These are phyloP conservation scores for Rhizopogon vesiculosus DNA, from an alignment of 768 basidiomycete genomes.

Conservation along the genomic window DNA sequence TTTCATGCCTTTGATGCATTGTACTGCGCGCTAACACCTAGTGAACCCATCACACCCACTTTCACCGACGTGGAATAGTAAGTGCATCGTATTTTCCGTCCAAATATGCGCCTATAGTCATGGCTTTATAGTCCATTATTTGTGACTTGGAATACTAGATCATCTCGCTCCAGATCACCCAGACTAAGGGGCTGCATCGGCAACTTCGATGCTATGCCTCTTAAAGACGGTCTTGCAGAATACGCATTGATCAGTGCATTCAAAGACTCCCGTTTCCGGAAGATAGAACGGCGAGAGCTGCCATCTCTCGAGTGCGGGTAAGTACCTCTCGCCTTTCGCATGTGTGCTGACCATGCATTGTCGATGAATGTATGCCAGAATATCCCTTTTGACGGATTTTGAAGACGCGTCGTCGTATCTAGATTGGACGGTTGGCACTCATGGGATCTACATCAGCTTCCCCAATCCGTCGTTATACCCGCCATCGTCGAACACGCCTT, in stretches of 20 bases:
- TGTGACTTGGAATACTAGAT: slow-evolving; percentile 90
- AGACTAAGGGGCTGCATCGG: slow-evolving; percentile 92
- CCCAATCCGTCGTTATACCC: slow-evolving; percentile 66
- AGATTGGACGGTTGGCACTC: slow-evolving; percentile 89
- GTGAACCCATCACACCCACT: slow-evolving; percentile 48
- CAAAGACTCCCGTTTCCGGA: slow-evolving; percentile 80
- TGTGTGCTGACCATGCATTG: background rate
- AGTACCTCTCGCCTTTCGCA: slow-evolving; percentile 24
- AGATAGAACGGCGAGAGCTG: slow-evolving; percentile 74
- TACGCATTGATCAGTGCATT: slow-evolving; percentile 93
- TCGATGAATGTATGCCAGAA: slow-evolving; percentile 35
- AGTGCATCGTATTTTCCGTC: slow-evolving; percentile 19
- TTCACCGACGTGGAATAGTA: slow-evolving; percentile 81
- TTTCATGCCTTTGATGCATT: slow-evolving; percentile 80
- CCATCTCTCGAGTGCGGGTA: slow-evolving; percentile 83
- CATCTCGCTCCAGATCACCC: slow-evolving; percentile 51
- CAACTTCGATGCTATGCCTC: slow-evolving; percentile 73
- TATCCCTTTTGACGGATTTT: slow-evolving; percentile 93
- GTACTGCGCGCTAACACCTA: slow-evolving; percentile 65
- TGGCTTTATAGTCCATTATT: slow-evolving; percentile 62
- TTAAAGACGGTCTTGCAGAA: slow-evolving; percentile 76
- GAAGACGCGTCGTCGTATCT: slow-evolving; percentile 80
- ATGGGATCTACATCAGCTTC: slow-evolving; percentile 90
- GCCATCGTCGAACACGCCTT: slow-evolving; percentile 60
- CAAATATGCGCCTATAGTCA: background rate